These are phyloP conservation scores for Psilocybe tampanensis DNA, from an alignment of 768 basidiomycete genomes.

Conservation along the genomic window DNA sequence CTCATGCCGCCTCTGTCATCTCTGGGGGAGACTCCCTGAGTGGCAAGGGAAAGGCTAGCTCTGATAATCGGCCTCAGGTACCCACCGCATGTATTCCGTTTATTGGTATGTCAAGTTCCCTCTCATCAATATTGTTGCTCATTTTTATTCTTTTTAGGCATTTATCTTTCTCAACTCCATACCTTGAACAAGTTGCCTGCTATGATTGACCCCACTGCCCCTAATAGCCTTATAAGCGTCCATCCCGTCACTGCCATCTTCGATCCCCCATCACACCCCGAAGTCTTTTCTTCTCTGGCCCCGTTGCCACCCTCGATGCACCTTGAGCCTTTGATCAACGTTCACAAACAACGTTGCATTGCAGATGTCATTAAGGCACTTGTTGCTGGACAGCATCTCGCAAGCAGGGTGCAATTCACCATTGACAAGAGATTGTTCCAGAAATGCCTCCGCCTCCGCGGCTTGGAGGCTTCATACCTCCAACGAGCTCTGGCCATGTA, in stretches of 20 bases:
- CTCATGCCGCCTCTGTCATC: slow-evolving; percentile 56
- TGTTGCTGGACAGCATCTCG: slow-evolving; percentile 82
- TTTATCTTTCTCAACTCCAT: slow-evolving; percentile 75
- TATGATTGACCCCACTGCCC: slow-evolving; percentile 81
- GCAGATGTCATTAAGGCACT: slow-evolving; percentile 80
- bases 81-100: slow-evolving; percentile 78
- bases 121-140: not conserved
- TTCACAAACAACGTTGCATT: slow-evolving; percentile 85
- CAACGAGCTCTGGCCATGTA: slow-evolving; percentile 33
- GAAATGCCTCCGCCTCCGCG: slow-evolving; percentile 70
- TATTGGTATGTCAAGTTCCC: slow-evolving; percentile 51
- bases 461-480: slow-evolving; percentile 58
- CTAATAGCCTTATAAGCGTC: slow-evolving; percentile 65
- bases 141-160: slow-evolving; percentile 42
- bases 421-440: slow-evolving; percentile 80
- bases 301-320: slow-evolving; percentile 77
- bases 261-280: slow-evolving; percentile 71
- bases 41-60: slow-evolving; percentile 39
- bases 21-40: slow-evolving; percentile 44
- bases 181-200: slow-evolving; percentile 71
- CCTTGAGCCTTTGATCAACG: slow-evolving; percentile 85
- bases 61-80: slow-evolving; percentile 38
- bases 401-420: slow-evolving; percentile 68
- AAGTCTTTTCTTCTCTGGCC: slow-evolving; percentile 74
- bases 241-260: slow-evolving; percentile 66